These are phyloP conservation scores for Umbilicus rupestris DNA, from an alignment of 164 flowering plant genomes.

Conservation along the genomic window DNA sequence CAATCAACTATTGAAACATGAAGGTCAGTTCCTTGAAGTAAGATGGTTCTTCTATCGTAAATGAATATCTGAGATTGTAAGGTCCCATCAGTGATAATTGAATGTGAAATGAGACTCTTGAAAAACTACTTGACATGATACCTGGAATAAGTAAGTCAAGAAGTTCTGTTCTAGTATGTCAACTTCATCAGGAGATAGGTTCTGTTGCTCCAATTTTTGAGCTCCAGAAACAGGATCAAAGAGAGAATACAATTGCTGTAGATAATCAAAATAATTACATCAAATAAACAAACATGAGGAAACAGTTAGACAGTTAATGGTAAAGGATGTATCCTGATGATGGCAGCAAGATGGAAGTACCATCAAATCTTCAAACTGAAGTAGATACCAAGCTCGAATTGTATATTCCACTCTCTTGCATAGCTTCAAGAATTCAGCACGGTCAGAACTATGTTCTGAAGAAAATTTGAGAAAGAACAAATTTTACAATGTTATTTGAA, in stretches of 20 bases:
- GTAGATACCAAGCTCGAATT: conserved; percentile 85
- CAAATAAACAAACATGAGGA: background rate
- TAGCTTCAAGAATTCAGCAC: conserved; percentile 75
- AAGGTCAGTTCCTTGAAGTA: background rate
- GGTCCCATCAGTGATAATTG: background rate
- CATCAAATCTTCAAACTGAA: conserved; percentile 97
- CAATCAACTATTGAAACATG: no score
- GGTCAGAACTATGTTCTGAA: conserved; percentile 61
- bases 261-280: conserved; percentile 3
- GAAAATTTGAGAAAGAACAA: background rate
- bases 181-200: conserved; percentile 48
- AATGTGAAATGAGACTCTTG: background rate
- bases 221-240: conserved; percentile 76
- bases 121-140: conserved; percentile 7
- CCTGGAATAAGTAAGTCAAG: conserved; percentile 68
- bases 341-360: conserved; percentile 21
- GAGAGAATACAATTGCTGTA: conserved; percentile 85
- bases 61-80: no score
- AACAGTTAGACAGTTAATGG: background rate
- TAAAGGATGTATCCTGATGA: background rate
- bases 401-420: conserved; percentile 90
- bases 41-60: background rate
- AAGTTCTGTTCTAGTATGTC: conserved; percentile 87
- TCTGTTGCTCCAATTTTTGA: conserved; percentile 72
- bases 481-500: background rate